These are phyloP conservation scores for Trichoderma pleuroti DNA, from an alignment of 2,329 filamentous ascomycete genomes.

Conservation along the genomic window DNA sequence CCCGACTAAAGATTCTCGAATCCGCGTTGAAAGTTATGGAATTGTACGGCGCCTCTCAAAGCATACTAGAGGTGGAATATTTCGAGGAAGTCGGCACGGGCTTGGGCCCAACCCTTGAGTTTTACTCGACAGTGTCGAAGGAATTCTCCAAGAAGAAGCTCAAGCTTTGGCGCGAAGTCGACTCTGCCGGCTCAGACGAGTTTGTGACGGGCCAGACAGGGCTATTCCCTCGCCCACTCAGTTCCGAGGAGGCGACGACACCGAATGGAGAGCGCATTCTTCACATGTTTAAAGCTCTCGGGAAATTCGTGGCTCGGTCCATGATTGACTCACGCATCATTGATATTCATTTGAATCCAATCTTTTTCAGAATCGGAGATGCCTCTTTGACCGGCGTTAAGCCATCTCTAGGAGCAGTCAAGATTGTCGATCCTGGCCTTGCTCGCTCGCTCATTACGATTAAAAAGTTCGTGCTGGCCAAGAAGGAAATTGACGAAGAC, in stretches of 20 bases:
- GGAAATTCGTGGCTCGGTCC: constrained; percentile 94
- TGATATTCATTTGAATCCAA: constrained; percentile 94
- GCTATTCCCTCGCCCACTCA: constrained; percentile 88
- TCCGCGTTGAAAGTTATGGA: constrained; percentile 99
- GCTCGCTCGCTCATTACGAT: constrained; percentile 82
- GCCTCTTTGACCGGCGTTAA: constrained; percentile 58
- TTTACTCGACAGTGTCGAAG: constrained; percentile 95
- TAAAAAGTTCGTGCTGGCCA: constrained; percentile 80
- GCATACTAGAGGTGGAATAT: constrained; percentile 94
- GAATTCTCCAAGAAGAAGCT: constrained; percentile 98
- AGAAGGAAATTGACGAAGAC: constrained; percentile 77
- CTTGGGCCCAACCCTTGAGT: constrained; percentile 90
- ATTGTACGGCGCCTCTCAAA: constrained; percentile 93
- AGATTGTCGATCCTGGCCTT: constrained; percentile 80
- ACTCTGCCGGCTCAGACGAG: constrained; percentile 67
- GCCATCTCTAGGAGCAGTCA: constrained; percentile 84
- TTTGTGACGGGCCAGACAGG: constrained; percentile 82
- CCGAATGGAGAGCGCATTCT: constrained; percentile 85
- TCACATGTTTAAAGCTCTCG: constrained; percentile 85
- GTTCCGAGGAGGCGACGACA: constrained; percentile 66
- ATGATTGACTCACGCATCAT: constrained; percentile 99
- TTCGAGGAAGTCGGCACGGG: constrained; percentile 98
- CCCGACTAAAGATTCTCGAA: constrained; percentile 88
- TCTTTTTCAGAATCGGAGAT: constrained; percentile 92
- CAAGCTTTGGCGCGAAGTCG: constrained; percentile 92